Conservation (phyloP, 1,284 basidiomycete genomes). For the Papiliotrema nemorosa region DNA sequence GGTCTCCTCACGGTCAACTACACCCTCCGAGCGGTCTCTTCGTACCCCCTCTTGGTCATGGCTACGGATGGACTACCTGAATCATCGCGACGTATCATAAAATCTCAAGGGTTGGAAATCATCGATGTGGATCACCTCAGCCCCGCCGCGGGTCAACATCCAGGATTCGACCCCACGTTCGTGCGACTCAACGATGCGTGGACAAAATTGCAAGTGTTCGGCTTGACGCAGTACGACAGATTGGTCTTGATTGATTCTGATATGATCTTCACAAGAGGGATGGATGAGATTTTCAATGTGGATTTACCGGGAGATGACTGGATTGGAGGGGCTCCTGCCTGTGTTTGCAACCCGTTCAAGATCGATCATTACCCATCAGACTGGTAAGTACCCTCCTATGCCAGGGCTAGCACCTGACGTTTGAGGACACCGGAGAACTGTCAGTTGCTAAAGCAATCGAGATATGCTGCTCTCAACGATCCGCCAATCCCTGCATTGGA, state of each 20-base stretch:
- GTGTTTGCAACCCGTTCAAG: constrained; percentile 87
- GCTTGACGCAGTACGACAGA: constrained; percentile 71
- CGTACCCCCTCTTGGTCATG: constrained; percentile 79
- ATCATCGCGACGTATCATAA: constrained; percentile 57
- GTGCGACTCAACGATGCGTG: constrained; percentile 77
- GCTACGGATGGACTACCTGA: constrained; percentile 62
- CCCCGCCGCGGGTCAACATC: constrained; percentile 57
- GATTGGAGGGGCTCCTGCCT: constrained; percentile 84
- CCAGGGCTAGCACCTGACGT: constrained; percentile 3
- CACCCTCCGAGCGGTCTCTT: constrained; percentile 63
- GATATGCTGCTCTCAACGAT: constrained; percentile 54
- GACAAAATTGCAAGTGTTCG: constrained; percentile 82
- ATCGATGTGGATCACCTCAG: constrained; percentile 61
- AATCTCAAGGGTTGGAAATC: constrained; percentile 56
- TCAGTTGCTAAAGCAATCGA: constrained; percentile 64
- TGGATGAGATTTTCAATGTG: constrained; percentile 85
- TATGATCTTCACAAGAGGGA: constrained; percentile 80
- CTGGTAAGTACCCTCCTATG: constrained; percentile 60
- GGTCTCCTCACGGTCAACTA: constrained; percentile 64
- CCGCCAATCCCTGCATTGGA: constrained; percentile 47
- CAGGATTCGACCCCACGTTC: constrained; percentile 35
- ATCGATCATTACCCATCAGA: constrained; percentile 79
- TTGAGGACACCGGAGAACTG: constrained; percentile 84
- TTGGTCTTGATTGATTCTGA: constrained; percentile 84
- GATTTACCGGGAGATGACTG: constrained; percentile 60